Evolutionary conservation across 495 filamentous ascomycete genomes (phyloP).

Genomic region (Darksidea phi): DNA sequence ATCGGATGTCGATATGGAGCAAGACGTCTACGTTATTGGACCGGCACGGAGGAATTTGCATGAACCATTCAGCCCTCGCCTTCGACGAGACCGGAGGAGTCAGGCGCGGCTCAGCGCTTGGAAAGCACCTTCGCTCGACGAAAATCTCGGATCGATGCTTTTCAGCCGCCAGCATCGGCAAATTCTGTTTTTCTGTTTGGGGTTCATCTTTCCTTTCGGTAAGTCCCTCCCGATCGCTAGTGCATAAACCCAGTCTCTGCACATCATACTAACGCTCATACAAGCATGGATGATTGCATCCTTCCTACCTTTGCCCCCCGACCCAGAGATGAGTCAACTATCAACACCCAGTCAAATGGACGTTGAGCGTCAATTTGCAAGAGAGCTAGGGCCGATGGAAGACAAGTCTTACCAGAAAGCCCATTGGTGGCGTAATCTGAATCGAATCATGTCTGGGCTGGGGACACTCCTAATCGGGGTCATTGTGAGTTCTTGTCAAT

Average conservation of each 20-base stretch:
- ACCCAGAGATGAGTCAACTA: conserved; percentile 19
- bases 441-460: conserved; percentile 78
- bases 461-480: conserved; percentile 75
- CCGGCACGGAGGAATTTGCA: conserved; percentile 12
- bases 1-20: conserved; percentile 19
- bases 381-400: conserved; percentile 37
- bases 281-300: conserved; percentile 83
- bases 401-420: conserved; percentile 68
- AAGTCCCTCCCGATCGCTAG: conserved; percentile 37
- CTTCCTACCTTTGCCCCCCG: conserved; percentile 70
- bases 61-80: conserved; percentile 68
- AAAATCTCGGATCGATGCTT: conserved; percentile 55
- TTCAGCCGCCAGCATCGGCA: conserved; percentile 74
- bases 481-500: conserved; percentile 55
- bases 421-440: conserved; percentile 88
- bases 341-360: conserved; percentile 36
- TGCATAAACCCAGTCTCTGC: conserved; percentile 1
- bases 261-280: conserved; percentile 10
- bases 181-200: conserved; percentile 80
- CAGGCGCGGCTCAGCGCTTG: conserved; percentile 46
- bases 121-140: conserved; percentile 69
- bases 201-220: conserved; percentile 84
- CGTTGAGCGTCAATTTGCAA: conserved; percentile 36
- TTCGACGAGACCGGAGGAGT: conserved; percentile 61
- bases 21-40: conserved; percentile 31